phyloP scores from a whole-genome alignment of 805 yeast species.

The Ogataea polymorpha region DNA sequence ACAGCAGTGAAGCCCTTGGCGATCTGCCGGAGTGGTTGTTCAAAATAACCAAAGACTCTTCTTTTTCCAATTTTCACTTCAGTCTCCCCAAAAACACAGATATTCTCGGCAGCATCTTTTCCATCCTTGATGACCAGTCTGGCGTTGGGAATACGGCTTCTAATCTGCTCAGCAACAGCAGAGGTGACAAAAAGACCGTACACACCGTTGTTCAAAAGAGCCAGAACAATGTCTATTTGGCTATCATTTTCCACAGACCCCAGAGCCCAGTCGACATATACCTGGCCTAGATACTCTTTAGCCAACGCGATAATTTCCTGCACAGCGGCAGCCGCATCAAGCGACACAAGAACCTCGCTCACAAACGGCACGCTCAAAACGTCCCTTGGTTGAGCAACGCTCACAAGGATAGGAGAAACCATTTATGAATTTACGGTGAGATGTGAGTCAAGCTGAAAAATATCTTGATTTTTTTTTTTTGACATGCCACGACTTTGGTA shows the following conservation, averaged over 20 bases:
- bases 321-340: conserved; percentile 13
- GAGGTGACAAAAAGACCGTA: conserved; percentile 24
- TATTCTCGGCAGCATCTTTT: conserved; percentile 17
- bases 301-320: conserved; percentile 15
- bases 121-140: conserved; percentile 29
- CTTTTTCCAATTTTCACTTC: conserved; percentile 16
- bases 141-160: conserved; percentile 32
- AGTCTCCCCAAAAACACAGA: conserved; percentile 19
- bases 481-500: conserved; percentile 7
- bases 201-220: conserved; percentile 32
- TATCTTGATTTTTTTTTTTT: conserved; percentile 3
- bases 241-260: conserved; percentile 17
- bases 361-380: conserved; percentile 22
- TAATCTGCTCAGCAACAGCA: conserved; percentile 19
- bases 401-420: conserved; percentile 36
- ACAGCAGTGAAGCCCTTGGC: conserved; percentile 38
- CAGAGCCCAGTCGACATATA: conserved; percentile 26
- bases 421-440: conserved; percentile 11
- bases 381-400: conserved; percentile 15
- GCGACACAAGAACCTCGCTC: conserved; percentile 29
- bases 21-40: conserved; percentile 19
- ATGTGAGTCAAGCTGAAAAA: conserved; percentile 5
- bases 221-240: conserved; percentile 19
- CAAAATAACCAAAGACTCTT: conserved; percentile 13
- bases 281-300: conserved; percentile 16